Conservation (phyloP, 306 rosid species). For the Medicago lupulina region DNA sequence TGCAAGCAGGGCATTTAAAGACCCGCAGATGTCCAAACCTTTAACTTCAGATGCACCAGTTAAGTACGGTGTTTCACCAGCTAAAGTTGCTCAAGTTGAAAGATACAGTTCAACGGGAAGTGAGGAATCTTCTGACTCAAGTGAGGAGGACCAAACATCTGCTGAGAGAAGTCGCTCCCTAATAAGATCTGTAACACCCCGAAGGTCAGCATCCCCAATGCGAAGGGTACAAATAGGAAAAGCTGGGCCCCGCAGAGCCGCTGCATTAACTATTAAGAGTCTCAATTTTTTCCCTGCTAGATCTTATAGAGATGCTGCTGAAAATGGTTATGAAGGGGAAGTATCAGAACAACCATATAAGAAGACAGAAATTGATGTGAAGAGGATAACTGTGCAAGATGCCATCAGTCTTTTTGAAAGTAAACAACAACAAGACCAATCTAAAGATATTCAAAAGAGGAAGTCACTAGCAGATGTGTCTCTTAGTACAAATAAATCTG, state of each 20-base stretch:
- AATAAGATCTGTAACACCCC: conserved; percentile 69
- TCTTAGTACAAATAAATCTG: conserved; percentile 72
- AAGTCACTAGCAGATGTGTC: conserved; percentile 69
- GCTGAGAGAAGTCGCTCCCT: conserved; percentile 89
- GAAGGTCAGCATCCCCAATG: conserved; percentile 99
- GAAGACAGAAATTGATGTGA: conserved; percentile 73
- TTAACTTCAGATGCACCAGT: conserved; percentile 55
- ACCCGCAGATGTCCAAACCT: conserved; percentile 53
- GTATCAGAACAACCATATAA: conserved; percentile 59
- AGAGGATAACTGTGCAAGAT: conserved; percentile 92
- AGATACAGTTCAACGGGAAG: conserved; percentile 75
- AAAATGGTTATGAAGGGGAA: conserved; percentile 69
- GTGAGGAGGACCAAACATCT: conserved; percentile 69
- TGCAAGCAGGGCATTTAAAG: conserved; percentile 42
- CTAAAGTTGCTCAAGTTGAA: conserved; percentile 88
- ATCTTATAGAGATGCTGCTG: conserved; percentile 58
- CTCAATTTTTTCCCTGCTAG: conserved; percentile 70
- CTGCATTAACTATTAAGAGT: conserved; percentile 91
- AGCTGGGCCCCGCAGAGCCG: conserved; percentile 85
- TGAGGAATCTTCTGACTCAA: conserved; percentile 72
- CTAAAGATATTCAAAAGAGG: conserved; percentile 64
- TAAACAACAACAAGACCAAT: conserved; percentile 82
- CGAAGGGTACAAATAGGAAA: conserved; percentile 90
- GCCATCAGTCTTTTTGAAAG: conserved; percentile 94
- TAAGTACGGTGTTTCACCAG: conserved; percentile 91